These are phyloP conservation scores for Aspergillus fijiensis DNA, from an alignment of 2,329 filamentous ascomycete genomes.

Conservation along the genomic window DNA sequence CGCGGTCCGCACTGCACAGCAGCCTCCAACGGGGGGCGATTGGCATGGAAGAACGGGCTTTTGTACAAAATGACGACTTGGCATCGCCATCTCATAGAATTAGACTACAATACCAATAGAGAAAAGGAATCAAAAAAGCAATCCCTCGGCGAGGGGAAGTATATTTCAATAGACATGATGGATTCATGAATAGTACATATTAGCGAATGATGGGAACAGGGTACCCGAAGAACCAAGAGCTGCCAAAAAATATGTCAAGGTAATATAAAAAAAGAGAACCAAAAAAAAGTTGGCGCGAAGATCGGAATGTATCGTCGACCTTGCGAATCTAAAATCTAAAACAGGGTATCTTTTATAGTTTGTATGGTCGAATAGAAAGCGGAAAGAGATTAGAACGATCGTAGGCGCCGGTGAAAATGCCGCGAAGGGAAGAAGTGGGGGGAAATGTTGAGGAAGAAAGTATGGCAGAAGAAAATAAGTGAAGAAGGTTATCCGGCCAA, in stretches of 20 bases:
- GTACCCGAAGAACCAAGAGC: neutral
- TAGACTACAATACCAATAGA: neutral
- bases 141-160: neutral
- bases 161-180: neutral
- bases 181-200: neutral
- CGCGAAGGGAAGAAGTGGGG: neutral
- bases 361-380: constrained; percentile 3
- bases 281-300: neutral
- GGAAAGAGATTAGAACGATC: constrained; percentile 5
- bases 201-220: neutral
- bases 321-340: neutral
- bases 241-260: neutral
- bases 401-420: constrained; percentile 3
- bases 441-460: neutral
- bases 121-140: neutral
- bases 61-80: neutral
- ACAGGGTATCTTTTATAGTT: neutral
- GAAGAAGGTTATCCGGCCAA: neutral
- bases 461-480: constrained; percentile 3
- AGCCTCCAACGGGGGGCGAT: too few relatives aligned
- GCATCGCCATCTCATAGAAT: neutral
- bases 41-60: too few relatives aligned
- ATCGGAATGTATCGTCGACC: neutral
- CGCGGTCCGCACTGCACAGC: too few relatives aligned
- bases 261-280: neutral